Evolutionary conservation across 1,139 yeast genomes (phyloP).

Genomic region (Taphrina betulina): DNA sequence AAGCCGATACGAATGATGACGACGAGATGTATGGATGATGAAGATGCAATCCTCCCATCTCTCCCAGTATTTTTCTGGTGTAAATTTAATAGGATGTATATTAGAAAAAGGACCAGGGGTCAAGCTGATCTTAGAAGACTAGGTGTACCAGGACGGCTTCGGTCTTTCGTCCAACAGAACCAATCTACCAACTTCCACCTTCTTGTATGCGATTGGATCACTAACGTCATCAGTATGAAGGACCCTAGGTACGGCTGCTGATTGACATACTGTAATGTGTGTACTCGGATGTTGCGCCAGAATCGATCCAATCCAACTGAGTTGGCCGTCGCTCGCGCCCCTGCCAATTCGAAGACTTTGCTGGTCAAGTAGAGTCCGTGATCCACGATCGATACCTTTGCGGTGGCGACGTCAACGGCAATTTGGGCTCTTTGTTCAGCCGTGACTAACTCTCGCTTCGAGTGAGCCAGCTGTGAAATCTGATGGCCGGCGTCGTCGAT

Average conservation of each 20-base stretch:
- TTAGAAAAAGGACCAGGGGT: too few species aligned
- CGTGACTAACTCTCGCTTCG: conserved; percentile 3
- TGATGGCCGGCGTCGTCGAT: background rate
- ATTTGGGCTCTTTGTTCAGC: conserved; percentile 2
- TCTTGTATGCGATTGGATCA: conserved; percentile 9
- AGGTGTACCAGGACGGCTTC: conserved; percentile 7
- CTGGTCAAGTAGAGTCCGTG: conserved; percentile 2
- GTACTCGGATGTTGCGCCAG: conserved; percentile 5
- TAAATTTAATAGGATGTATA: too few species aligned
- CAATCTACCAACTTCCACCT: conserved; percentile 9
- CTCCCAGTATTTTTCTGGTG: too few species aligned
- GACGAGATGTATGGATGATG: conserved; percentile 26
- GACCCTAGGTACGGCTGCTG: background rate
- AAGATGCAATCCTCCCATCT: background rate
- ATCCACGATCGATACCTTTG: conserved; percentile 4
- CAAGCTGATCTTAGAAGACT: too few species aligned
- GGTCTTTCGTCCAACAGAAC: conserved; percentile 1
- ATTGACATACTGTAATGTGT: background rate
- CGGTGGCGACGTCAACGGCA: conserved; percentile 10
- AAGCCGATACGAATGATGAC: conserved; percentile 4
- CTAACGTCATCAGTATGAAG: too few species aligned
- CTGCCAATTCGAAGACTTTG: conserved; percentile 8
- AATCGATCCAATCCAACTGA: background rate
- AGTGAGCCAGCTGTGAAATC: background rate
- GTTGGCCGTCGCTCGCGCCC: conserved; percentile 9